Base-by-base conservation (phyloP, 108 stramenopile species). In the Pseudonitzschia multistriata region DNA sequence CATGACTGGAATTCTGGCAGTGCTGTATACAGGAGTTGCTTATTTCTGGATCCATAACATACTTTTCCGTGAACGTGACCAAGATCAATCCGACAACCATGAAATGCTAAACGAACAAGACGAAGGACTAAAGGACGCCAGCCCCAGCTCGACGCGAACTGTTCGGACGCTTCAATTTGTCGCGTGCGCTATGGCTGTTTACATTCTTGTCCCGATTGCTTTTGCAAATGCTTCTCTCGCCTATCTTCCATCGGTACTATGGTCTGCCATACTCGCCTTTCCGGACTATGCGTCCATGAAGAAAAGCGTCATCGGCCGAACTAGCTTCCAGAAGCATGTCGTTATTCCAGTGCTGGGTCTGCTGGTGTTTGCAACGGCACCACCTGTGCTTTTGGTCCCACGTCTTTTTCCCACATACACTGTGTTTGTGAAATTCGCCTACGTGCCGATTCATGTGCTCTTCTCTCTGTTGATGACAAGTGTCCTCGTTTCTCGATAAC, bases 201-300 rank as follows among this genome's bases (percentile, higher is more conserved):
- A 92, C 62, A 67, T 84, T 42, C 81, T 90, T 54, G 85, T 82
- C 24, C 89, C 93, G 19, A 67, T 95, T 35, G 75, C 88, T 4
- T 82, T 95, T 66, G 71, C 81, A 22, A 82, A 95, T 67, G 81
- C 86, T 14, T 79, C 91, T 7, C 57, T 95, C 42, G 82, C 84
- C 13, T 85, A 87, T 70, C 76, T 87, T 45, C 91, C 90, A 14
- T 72, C 90, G 0, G n/a, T 82, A 22, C 49, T 94, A 39, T 89
- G 85, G 87, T 71, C 83, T 1, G 88, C 89, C 11, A 50, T 90
- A 21, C 63, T 90, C 28, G 84, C 89, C 35, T 85, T 84, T 66
- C 78, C 73, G 33, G 37, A 57, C 22, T 78, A 70, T 47, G 21
- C 31, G 45, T 49, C 40, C 25, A 48, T 66, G 74, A 19, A 37